phyloP scores from a whole-genome alignment of 352 stramenopile species.

The Poterioochromonas sp. region DNA sequence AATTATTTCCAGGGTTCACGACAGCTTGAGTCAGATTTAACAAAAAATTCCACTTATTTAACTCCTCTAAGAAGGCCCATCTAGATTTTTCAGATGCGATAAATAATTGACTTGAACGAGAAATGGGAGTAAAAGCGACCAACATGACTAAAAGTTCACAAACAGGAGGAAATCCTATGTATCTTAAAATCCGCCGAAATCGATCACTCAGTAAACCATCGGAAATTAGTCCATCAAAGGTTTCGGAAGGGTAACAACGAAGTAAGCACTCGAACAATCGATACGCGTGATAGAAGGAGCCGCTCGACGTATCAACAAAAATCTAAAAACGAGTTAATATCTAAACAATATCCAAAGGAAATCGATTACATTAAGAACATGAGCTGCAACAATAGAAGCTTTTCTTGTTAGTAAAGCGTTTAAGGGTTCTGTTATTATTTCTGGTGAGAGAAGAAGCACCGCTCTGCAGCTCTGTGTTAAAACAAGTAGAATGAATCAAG shows the following conservation, averaged over 20 bases:
- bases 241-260: not conserved
- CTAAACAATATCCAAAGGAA: not conserved
- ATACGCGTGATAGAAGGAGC: constrained; percentile 24
- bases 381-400: not conserved
- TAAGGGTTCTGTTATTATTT: not conserved
- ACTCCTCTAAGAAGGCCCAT: constrained; percentile 7
- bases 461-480: not conserved
- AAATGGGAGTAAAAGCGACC: constrained; percentile 7
- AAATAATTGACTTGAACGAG: not conserved
- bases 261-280: constrained; percentile 6
- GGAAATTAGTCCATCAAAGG: constrained; percentile 11
- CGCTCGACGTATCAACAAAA: not conserved
- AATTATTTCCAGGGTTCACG: not conserved
- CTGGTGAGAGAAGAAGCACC: not conserved
- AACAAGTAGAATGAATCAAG: not conserved
- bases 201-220: not conserved
- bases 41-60: constrained; percentile 10
- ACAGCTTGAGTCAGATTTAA: not conserved
- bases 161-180: constrained; percentile 27
- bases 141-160: constrained; percentile 19
- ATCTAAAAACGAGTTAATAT: not conserved
- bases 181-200: not conserved
- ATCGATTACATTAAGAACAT: constrained; percentile 3
- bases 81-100: not conserved
- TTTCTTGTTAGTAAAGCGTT: not conserved